Evolutionary conservation across 192 early-diverging fungal genomes (phyloP), one percentile per base, ranked within the genome.

Genomic region (Allomyces javanicus): DNA sequence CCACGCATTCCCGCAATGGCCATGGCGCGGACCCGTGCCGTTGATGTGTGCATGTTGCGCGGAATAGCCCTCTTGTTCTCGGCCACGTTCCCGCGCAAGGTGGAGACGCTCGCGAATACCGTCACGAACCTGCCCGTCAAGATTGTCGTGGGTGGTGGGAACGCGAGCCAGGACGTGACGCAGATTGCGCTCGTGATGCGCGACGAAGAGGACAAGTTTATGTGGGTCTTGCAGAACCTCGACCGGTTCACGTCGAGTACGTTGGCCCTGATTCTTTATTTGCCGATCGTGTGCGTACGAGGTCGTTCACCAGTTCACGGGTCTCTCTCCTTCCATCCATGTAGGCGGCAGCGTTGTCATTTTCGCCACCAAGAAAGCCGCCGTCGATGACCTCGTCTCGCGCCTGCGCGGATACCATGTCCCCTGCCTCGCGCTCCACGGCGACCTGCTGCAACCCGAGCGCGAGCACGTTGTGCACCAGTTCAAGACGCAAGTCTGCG

Each of bases 371-470:
- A 68, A 83, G 45, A 92, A 89, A 72, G 82, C 74, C 44, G 85
- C 78, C 9, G 88, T 89, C 24, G 86, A 86, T 55, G 80, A 85
- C 68, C 71, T 92, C 11, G 72, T 86, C 23, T 72, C 73, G 40
- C 86, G 85, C 65, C 74, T 92, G 11, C 72, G 79, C 44, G 74
- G 70, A 25, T 64, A 73, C 7, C 83, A 85, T 1, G 78, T 84
- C 27, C 58, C 65, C 75, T 74, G 80, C 62, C 75, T 72, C 24
- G 75, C 83, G 11, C 73, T 92, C 22, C 90, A 92, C 77, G 89
- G 90, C 17, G 88, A 90, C 72, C 72, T 91, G 77, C 64, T 76
- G 24, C 90, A 92, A 71, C 67, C 70, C 22, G 87, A 91, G 62
- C 84, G 90, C 62, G 88, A 92, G 64, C 77, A 78, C 27, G 83